Evolutionary conservation across 805 yeast species (phyloP), one percentile per base, ranked within the genome.

Genomic region (Metschnikowia gelsemii): DNA sequence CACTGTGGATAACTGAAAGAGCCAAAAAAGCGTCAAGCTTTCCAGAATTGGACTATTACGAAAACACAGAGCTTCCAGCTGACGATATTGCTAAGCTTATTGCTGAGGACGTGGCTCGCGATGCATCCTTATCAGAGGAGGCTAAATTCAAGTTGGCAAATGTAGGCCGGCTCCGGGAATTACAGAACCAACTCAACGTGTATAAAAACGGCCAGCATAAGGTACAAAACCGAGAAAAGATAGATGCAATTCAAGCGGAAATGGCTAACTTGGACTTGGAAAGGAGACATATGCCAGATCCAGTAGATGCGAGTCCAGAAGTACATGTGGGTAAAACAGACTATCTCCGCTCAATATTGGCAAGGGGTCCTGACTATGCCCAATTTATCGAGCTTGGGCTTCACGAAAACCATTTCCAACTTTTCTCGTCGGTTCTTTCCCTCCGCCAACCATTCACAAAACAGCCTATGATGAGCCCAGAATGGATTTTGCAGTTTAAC

Each of bases 381-480:
- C 35, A 50, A 29, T 49, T 52, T 43, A 37, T 50, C 8, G 51
- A 51, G 11, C 49, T 52, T 14, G 6, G 16, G 4, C 34, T 34
- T 5, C 13, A 23, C 2, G 43, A 32, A 4, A 29, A 12, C 8
- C 38, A 55, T 14, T 46, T 62, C 17, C 70, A 77, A 56, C 42
- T 67, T 4, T 75, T 74, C 45, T 82, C 93, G 0, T 84, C 97
- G 0, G 87, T 93, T 0, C 68, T 93, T 13, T 83, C 96, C 0
- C 63, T 93, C 30, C 70, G 99, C 43, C 73, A 76, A 16, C 98
- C 98, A 0, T 77, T 86, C 52, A 80, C 87, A 0, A 50, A 63
- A 22, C 99, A 93, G 61, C 96, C 98, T 0, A 49, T 80, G 3
- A 49, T 47, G 7, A 52, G 43, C 8, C 58, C 52, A 3, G 49